phyloP scores from a whole-genome alignment of 2,329 filamentous ascomycete genomes.

The Aurifilum marmelostoma region DNA sequence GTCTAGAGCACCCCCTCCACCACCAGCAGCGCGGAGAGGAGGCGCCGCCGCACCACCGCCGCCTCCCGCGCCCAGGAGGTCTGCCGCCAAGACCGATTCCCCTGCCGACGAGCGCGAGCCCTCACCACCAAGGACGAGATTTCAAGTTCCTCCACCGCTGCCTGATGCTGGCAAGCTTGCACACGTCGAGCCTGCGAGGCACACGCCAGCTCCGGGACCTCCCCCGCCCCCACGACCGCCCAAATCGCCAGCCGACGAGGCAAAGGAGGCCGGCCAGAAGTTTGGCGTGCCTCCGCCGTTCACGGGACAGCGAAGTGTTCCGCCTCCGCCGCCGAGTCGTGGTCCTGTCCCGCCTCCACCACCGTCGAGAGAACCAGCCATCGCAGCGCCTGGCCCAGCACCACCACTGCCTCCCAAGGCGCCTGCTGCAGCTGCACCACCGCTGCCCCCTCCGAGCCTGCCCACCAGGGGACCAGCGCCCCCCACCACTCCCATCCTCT shows the following conservation, averaged over 20 bases:
- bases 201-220: conserved; percentile 58
- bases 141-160: conserved; percentile 84
- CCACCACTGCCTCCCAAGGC: conserved; percentile 55
- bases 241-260: conserved; percentile 72
- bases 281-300: conserved; percentile 85
- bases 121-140: conserved; percentile 71
- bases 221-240: conserved; percentile 70
- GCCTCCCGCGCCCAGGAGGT: conserved; percentile 64
- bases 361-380: conserved; percentile 48
- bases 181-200: conserved; percentile 53
- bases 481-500: conserved; percentile 37
- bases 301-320: conserved; percentile 65
- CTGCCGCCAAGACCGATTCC: conserved; percentile 54
- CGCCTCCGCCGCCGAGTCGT: conserved; percentile 76
- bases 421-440: conserved; percentile 48
- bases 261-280: conserved; percentile 57
- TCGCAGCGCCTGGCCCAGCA: conserved; percentile 39
- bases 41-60: conserved; percentile 52
- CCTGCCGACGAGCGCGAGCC: conserved; percentile 49
- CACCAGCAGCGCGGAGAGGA: conserved; percentile 39
- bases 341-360: conserved; percentile 74
- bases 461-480: conserved; percentile 42
- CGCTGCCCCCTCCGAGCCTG: conserved; percentile 54
- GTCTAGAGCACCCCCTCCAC: conserved; percentile 47
- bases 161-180: conserved; percentile 89